Conservation (phyloP, 1,284 basidiomycete species). For the Cryptococcus jaspeensis region DNA sequence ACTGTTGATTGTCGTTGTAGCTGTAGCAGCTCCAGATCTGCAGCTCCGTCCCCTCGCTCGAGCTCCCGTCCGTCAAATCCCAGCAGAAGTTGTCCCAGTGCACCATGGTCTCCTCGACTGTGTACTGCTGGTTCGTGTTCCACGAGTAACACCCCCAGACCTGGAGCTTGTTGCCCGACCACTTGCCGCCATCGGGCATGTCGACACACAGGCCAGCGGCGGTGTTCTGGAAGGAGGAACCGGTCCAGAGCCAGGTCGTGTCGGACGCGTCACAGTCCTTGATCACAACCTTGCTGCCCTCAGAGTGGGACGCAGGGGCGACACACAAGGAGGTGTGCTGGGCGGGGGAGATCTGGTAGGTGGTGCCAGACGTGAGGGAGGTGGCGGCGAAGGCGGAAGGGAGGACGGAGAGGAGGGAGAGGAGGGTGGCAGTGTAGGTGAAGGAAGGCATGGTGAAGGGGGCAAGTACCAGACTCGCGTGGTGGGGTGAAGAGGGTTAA, state of each 20-base stretch:
- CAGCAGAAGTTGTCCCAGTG: constrained; percentile 35
- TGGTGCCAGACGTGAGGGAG: constrained; percentile 15
- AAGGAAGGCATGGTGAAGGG: constrained; percentile 17
- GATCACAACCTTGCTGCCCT: constrained; percentile 34
- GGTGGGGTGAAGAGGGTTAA: background rate
- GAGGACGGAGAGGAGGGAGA: constrained; percentile 26
- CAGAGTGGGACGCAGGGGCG: constrained; percentile 19
- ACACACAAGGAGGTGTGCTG: constrained; percentile 36
- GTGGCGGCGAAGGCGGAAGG: constrained; percentile 19
- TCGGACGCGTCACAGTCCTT: constrained; percentile 32
- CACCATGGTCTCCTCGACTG: constrained; percentile 24
- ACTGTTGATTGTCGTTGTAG: constrained; percentile 44
- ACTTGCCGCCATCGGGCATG: constrained; percentile 30
- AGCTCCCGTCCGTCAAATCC: constrained; percentile 34
- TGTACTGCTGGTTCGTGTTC: constrained; percentile 41
- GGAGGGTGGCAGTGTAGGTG: constrained; percentile 13
- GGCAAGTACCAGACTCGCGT: constrained; percentile 18
- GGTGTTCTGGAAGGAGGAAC: constrained; percentile 30
- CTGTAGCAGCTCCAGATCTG: constrained; percentile 36
- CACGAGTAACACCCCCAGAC: constrained; percentile 37
- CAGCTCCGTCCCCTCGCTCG: constrained; percentile 21
- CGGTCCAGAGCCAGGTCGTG: constrained; percentile 31
- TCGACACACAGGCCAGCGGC: constrained; percentile 38
- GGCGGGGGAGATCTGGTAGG: constrained; percentile 38
- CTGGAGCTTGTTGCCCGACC: constrained; percentile 41